A percentile compares a stretch with the other conserved stretches of the same genome.
phyloP scores from a whole-genome alignment of 768 basidiomycete species.

The Tricholoma matsutake region DNA sequence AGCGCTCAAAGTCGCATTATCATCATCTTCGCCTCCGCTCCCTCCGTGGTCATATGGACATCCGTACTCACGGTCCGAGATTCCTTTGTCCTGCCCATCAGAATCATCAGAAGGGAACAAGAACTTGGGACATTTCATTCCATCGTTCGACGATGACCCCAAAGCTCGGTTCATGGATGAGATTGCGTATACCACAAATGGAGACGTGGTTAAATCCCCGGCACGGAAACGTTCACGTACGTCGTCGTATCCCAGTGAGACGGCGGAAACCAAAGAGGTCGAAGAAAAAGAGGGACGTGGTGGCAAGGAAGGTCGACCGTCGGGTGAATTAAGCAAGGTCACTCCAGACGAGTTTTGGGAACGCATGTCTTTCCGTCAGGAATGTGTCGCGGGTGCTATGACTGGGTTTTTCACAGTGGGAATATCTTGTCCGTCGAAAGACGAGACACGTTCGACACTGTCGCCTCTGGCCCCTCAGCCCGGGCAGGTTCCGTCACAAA shows the following conservation, averaged over 20 bases:
- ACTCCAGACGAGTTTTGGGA: constrained; percentile 90
- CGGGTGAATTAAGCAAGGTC: constrained; percentile 59
- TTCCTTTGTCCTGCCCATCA: constrained; percentile 42
- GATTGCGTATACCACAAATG: constrained; percentile 70
- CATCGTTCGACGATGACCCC: constrained; percentile 95
- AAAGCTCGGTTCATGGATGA: constrained; percentile 94
- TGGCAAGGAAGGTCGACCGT: constrained; percentile 35
- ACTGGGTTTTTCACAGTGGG: constrained; percentile 90
- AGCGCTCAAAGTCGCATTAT: constrained; percentile 42
- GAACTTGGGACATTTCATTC: constrained; percentile 73
- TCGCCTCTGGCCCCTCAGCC: constrained; percentile 48
- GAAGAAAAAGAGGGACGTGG: constrained; percentile 22
- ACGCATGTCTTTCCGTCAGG: constrained; percentile 93
- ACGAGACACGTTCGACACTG: constrained; percentile 21
- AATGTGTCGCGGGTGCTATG: constrained; percentile 85
- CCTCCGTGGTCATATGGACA: constrained; percentile 73
- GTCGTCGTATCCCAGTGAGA: constrained; percentile 22
- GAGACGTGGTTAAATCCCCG: constrained; percentile 53
- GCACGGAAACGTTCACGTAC: constrained; percentile 55
- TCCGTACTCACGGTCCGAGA: constrained; percentile 61
- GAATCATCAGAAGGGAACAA: constrained; percentile 25
- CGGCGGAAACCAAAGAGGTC: constrained; percentile 15
- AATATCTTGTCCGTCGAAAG: constrained; percentile 30
- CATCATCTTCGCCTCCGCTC: constrained; percentile 14
- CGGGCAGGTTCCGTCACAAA: constrained; percentile 61